Percentiles rank a stretch among this genome's conserved stretches.
These are phyloP conservation scores for Trypanosoma rangeli DNA, from an alignment of 208 protist species.

Conservation along the genomic window DNA sequence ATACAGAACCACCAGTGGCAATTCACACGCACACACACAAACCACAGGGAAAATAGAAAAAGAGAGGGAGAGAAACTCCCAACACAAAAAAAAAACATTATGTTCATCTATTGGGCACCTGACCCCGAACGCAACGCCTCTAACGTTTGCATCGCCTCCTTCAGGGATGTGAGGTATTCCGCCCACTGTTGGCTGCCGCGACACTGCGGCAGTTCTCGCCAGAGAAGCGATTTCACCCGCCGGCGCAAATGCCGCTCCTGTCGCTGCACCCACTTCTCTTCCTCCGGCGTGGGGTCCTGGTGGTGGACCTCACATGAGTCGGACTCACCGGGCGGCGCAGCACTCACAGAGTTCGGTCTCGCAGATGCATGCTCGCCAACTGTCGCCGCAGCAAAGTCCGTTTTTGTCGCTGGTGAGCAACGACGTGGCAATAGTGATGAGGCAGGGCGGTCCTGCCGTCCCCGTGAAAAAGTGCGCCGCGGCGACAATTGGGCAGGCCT, in stretches of 20 bases:
- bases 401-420: neutral
- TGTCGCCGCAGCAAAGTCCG: neutral
- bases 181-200: conserved; percentile 43
- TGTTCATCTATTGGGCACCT: conserved; percentile 3
- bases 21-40: neutral
- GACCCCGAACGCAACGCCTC: conserved; percentile 22
- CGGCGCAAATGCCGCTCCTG: conserved; percentile 51
- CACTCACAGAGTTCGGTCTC: neutral
- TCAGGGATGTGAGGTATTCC: conserved; percentile 44
- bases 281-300: conserved; percentile 16
- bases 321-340: neutral
- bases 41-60: neutral
- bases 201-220: conserved; percentile 44
- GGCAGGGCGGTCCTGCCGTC: neutral
- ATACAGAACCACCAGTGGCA: neutral
- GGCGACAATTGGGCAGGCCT: neutral
- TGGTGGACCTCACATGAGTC: neutral
- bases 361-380: neutral
- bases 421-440: neutral
- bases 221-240: conserved; percentile 58
- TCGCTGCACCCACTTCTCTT: conserved; percentile 25
- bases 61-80: conserved; percentile 4
- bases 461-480: neutral
- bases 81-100: neutral
- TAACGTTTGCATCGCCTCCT: conserved; percentile 37